A percentile compares a stretch with the other conserved stretches of the same genome.
These are phyloP conservation scores for Candida germanica DNA, from an alignment of 805 yeast species.

Conservation along the genomic window DNA sequence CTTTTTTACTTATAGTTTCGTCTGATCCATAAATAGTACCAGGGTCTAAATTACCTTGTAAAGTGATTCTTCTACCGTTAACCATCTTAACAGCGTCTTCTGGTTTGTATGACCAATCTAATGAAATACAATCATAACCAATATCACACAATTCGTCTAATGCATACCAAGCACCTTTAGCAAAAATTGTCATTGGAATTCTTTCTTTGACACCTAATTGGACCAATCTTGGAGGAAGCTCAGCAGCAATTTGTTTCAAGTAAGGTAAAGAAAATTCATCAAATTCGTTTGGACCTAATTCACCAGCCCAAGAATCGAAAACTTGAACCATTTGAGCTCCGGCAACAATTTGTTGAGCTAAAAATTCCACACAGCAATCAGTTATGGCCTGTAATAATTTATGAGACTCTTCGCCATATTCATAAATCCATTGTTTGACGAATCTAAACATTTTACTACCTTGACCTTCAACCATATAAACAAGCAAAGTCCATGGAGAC, in stretches of 20 bases:
- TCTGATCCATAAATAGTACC: conserved; percentile 90
- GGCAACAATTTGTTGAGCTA: conserved; percentile 92
- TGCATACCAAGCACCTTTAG: conserved; percentile 98
- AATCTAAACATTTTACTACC: conserved; percentile 88
- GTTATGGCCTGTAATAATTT: conserved; percentile 71
- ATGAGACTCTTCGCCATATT: conserved; percentile 70
- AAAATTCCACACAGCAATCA: conserved; percentile 85
- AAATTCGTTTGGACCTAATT: conserved; percentile 87
- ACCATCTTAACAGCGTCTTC: conserved; percentile 74
- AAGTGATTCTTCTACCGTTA: conserved; percentile 67
- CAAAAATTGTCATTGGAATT: conserved; percentile 86
- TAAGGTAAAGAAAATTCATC: conserved; percentile 87
- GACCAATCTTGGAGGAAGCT: conserved; percentile 63
- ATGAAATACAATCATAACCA: conserved; percentile 83
- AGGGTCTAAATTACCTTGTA: conserved; percentile 96
- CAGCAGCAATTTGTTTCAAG: conserved; percentile 67
- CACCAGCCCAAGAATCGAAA: conserved; percentile 98
- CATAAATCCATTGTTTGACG: conserved; percentile 90
- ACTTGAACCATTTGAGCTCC: conserved; percentile 98
- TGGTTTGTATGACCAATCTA: conserved; percentile 91
- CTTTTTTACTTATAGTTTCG: conserved; percentile 75
- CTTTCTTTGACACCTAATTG: conserved; percentile 69
- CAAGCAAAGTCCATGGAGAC: conserved; percentile 96
- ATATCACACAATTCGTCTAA: conserved; percentile 76
- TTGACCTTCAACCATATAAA: conserved; percentile 97